A percentile compares a stretch with the other conserved stretches of the same genome.
These are phyloP conservation scores for Blepharisma japonicum DNA, from an alignment of 73 alveolate genomes.

Conservation along the genomic window DNA sequence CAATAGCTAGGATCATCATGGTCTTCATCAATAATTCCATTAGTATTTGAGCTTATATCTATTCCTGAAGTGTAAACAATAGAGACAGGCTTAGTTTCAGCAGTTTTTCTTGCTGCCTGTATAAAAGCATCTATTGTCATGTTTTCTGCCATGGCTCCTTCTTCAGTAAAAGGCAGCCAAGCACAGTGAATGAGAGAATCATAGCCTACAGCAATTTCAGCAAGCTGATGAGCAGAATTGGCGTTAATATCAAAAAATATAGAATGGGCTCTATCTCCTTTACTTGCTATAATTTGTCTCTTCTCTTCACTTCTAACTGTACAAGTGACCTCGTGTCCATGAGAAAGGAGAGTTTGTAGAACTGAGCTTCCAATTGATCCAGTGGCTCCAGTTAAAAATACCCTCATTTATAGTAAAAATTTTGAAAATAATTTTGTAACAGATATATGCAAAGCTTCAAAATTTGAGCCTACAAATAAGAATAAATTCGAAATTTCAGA, in stretches of 20 bases:
- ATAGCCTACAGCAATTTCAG: not conserved
- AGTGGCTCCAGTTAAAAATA: slow-evolving; percentile 1
- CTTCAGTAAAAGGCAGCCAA: not conserved
- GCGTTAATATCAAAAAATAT: not conserved
- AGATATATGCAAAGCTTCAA: too few species aligned
- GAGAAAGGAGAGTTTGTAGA: not conserved
- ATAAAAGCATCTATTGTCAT: not conserved
- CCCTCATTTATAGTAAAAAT: not conserved
- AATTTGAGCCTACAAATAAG: too few species aligned
- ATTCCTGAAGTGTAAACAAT: slow-evolving; percentile 5
- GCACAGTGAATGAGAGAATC: not conserved
- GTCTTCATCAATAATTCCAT: too few species aligned
- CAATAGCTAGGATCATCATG: too few species aligned
- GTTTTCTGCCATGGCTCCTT: not conserved
- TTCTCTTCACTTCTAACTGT: slow-evolving; percentile 6
- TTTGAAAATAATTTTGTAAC: too few species aligned
- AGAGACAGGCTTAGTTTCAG: not conserved
- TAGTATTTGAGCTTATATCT: too few species aligned
- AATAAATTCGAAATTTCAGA: too few species aligned
- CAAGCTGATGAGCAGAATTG: not conserved
- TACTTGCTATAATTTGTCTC: not conserved
- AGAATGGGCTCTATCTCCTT: not conserved
- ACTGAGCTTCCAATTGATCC: slow-evolving; percentile 16
- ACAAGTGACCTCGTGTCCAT: slow-evolving; percentile 10
- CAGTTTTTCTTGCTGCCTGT: not conserved